Evolutionary conservation across 176 grass and related monocot species (phyloP).

Genomic region (Carex scoparia): DNA sequence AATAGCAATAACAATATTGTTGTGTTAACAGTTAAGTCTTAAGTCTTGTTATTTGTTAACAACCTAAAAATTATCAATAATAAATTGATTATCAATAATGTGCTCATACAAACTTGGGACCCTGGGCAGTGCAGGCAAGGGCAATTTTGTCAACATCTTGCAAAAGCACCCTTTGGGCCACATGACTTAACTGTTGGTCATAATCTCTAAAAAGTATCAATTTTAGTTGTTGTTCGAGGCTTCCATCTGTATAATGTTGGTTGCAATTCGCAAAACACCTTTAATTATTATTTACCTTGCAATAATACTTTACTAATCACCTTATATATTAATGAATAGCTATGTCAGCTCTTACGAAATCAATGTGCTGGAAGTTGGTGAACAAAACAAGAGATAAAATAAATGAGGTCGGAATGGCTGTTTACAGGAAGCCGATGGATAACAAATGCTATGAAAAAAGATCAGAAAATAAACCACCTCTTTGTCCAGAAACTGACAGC

Average conservation of each 20-base stretch:
- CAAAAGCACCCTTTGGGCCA: not conserved
- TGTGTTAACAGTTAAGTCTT: too few relatives aligned
- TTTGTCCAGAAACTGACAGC: conserved; percentile 75
- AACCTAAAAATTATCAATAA: not conserved
- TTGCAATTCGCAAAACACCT: not conserved
- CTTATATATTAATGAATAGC: conserved; percentile 35
- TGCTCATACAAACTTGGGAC: not conserved
- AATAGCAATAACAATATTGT: too few relatives aligned
- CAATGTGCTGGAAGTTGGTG: conserved; percentile 98
- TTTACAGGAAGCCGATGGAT: conserved; percentile 87
- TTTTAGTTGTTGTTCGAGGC: not conserved
- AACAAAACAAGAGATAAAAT: conserved; percentile 67
- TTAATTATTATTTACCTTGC: not conserved
- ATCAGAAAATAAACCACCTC: conserved; percentile 55
- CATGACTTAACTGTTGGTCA: not conserved
- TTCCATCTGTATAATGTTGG: not conserved
- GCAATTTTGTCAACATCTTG: not conserved
- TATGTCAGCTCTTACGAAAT: conserved; percentile 79
- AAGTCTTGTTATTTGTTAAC: not conserved
- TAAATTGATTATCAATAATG: not conserved
- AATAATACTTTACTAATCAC: not conserved
- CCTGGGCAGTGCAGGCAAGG: not conserved
- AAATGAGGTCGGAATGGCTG: conserved; percentile 85
- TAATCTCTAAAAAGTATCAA: not conserved
- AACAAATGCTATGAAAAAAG: conserved; percentile 95